phyloP scores from a whole-genome alignment of 2,329 filamentous ascomycete species.

The Xylaria sp. region DNA sequence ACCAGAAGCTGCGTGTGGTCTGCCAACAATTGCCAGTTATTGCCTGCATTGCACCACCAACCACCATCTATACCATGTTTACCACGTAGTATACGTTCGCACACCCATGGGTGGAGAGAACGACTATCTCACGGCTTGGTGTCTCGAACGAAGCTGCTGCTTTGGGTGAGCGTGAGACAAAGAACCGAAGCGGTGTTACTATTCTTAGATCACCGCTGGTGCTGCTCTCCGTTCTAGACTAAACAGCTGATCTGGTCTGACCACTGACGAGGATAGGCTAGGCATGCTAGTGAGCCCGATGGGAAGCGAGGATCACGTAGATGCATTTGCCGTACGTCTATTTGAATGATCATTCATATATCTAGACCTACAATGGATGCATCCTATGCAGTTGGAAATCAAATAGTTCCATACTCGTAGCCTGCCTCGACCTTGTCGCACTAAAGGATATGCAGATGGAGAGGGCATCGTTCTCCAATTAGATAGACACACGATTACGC shows the following conservation, averaged over 20 bases:
- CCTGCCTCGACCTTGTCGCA: constrained; percentile 9
- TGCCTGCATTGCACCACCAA: constrained; percentile 19
- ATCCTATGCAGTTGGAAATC: neutral
- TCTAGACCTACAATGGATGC: neutral
- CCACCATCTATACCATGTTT: too few species aligned
- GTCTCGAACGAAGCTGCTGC: constrained; percentile 15
- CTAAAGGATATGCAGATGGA: neutral
- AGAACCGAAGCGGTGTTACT: constrained; percentile 21
- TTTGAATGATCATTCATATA: neutral
- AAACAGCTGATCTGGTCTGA: constrained; percentile 24
- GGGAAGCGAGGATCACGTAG: neutral
- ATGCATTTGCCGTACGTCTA: neutral
- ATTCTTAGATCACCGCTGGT: constrained; percentile 25
- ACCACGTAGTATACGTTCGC: neutral
- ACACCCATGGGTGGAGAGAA: constrained; percentile 2
- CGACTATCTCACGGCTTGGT: constrained; percentile 6
- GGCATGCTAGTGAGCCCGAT: neutral
- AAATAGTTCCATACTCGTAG: constrained; percentile 6
- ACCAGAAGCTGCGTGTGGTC: constrained; percentile 17
- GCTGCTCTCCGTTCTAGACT: constrained; percentile 16
- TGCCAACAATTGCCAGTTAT: constrained; percentile 18
- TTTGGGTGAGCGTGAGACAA: constrained; percentile 20
- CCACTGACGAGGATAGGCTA: neutral
- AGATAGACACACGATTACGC: neutral
- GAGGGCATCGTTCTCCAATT: constrained; percentile 6